phyloP scores from a whole-genome alignment of 2,329 filamentous ascomycete genomes.

The Talaromyces funiculosus region DNA sequence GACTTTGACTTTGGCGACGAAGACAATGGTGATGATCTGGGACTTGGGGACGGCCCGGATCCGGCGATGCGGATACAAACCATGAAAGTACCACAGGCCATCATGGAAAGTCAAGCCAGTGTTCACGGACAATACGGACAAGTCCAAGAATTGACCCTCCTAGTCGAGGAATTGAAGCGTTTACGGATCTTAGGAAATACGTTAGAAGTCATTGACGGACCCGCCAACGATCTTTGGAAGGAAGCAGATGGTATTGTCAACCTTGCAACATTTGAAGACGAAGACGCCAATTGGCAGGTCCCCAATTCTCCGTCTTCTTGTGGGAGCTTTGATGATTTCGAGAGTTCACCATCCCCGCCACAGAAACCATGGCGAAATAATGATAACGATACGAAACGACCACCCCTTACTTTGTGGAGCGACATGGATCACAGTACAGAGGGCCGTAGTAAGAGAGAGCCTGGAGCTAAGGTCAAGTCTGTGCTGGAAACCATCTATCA shows the following conservation, averaged over 20 bases:
- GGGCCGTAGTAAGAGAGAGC: constrained; percentile 46
- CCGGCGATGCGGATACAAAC: constrained; percentile 21
- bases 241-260: constrained; percentile 64
- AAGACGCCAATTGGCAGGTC: constrained; percentile 48
- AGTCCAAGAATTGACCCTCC: constrained; percentile 57
- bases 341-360: constrained; percentile 43
- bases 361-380: constrained; percentile 26
- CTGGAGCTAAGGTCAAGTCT: constrained; percentile 55
- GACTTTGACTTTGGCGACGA: constrained; percentile 61
- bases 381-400: constrained; percentile 29
- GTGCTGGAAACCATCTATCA: constrained; percentile 58
- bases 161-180: constrained; percentile 62
- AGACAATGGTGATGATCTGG: constrained; percentile 23
- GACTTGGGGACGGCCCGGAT: constrained; percentile 14
- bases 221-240: constrained; percentile 53
- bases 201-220: constrained; percentile 50
- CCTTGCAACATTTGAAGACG: constrained; percentile 59
- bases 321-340: constrained; percentile 55
- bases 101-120: constrained; percentile 60
- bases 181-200: constrained; percentile 51
- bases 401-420: constrained; percentile 22
- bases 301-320: constrained; percentile 52
- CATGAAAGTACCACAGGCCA: constrained; percentile 53
- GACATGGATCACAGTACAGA: constrained; percentile 27
- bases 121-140: constrained; percentile 61